A percentile compares a stretch with the other conserved stretches of the same genome.
phyloP scores from a whole-genome alignment of 225 moss, liverwort and hornwort genomes.

The Physcomitrellopsis africana region DNA sequence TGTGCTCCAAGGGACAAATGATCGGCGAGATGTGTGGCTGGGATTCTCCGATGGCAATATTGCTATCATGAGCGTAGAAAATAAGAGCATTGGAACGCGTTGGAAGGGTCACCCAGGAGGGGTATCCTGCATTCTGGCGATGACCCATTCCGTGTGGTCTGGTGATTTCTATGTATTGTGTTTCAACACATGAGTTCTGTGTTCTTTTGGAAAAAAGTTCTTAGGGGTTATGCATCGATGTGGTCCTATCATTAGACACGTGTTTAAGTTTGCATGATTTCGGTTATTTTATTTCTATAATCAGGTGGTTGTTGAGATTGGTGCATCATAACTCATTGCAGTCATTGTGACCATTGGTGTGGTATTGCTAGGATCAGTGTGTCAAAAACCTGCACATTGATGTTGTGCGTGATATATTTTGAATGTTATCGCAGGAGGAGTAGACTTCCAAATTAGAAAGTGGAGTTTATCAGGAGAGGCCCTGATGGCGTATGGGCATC shows the following conservation, averaged over 20 bases:
- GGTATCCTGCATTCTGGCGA: constrained; percentile 57
- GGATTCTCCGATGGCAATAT: constrained; percentile 45
- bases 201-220: too few species aligned
- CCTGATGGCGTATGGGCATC: constrained; percentile 63
- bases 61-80: constrained; percentile 40
- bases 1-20: constrained; percentile 48
- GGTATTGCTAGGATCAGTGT: too few species aligned
- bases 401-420: too few species aligned
- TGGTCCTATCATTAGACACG: too few species aligned
- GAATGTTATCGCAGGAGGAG: constrained; percentile 50
- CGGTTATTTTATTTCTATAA: too few species aligned
- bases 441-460: constrained; percentile 81
- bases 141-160: constrained; percentile 73
- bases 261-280: too few species aligned
- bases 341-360: too few species aligned
- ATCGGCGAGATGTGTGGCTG: constrained; percentile 43
- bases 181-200: not conserved
- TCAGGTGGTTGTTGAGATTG: too few species aligned
- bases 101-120: constrained; percentile 53
- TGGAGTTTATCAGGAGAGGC: constrained; percentile 66
- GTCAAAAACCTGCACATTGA: too few species aligned
- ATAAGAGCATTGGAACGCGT: constrained; percentile 27
- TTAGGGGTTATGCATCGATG: too few species aligned
- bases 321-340: too few species aligned
- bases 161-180: constrained; percentile 81